phyloP scores from a whole-genome alignment of 192 early-diverging fungal species.

The Gigaspora rosea region DNA sequence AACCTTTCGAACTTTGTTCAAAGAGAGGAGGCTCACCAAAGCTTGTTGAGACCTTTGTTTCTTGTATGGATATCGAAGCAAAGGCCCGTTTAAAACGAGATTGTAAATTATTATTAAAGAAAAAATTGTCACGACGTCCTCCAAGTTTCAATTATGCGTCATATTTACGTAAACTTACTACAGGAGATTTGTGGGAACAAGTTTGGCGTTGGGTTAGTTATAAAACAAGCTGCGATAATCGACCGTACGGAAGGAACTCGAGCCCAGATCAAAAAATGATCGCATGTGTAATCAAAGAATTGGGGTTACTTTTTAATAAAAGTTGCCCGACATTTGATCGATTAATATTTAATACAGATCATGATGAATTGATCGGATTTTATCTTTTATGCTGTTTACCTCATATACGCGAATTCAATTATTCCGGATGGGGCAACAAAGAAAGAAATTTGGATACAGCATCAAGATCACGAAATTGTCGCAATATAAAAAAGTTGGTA shows the following conservation, averaged over 20 bases:
- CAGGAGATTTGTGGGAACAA: neutral
- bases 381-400: neutral
- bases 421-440: conserved; percentile 10
- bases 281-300: neutral
- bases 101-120: neutral
- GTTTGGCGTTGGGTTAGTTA: neutral
- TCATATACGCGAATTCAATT: conserved; percentile 16
- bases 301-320: conserved; percentile 6
- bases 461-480: conserved; percentile 7
- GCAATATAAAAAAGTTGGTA: conserved; percentile 1
- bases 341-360: conserved; percentile 17
- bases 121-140: neutral
- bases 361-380: conserved; percentile 11
- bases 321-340: conserved; percentile 1
- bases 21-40: neutral
- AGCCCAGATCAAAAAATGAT: conserved; percentile 12
- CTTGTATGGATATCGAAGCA: conserved; percentile 8
- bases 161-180: neutral
- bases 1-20: conserved; percentile 1
- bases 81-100: neutral
- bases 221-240: neutral
- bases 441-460: conserved; percentile 14
- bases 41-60: neutral
- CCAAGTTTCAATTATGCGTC: conserved; percentile 1
- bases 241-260: neutral